These are phyloP conservation scores for Ceratobasidium sp. DNA, from an alignment of 1,284 basidiomycete genomes.

Conservation along the genomic window DNA sequence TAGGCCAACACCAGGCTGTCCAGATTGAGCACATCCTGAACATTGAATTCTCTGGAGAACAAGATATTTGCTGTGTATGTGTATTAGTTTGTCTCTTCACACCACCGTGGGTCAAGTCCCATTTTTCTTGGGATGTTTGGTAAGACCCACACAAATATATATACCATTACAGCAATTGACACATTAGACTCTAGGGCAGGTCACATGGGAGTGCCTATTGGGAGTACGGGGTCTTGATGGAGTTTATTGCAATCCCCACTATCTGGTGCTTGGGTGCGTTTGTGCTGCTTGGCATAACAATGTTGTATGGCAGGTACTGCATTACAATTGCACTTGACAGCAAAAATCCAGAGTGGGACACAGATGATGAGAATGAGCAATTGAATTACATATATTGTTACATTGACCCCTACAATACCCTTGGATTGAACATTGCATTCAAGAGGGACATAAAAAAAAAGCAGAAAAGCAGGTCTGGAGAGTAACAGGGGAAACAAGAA, in stretches of 20 bases:
- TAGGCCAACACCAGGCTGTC: neutral
- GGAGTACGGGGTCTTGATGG: neutral
- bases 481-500: too few relatives aligned
- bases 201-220: neutral
- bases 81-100: constrained; percentile 2
- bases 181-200: neutral
- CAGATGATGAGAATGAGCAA: neutral
- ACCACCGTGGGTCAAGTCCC: neutral
- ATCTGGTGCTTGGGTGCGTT: neutral
- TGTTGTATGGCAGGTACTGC: neutral
- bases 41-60: constrained; percentile 7
- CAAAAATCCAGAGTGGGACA: neutral
- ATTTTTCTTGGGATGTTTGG: constrained; percentile 24
- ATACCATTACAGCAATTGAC: neutral
- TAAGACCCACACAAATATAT: neutral
- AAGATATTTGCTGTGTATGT: neutral
- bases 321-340: constrained; percentile 7
- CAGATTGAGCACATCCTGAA: constrained; percentile 6
- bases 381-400: too few relatives aligned
- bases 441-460: too few relatives aligned
- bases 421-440: too few relatives aligned
- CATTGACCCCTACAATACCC: too few relatives aligned
- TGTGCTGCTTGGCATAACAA: neutral
- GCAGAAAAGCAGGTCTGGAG: too few relatives aligned
- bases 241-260: neutral